Evolutionary conservation across 1,139 yeast species (phyloP).

Genomic region (Pichia sp.): DNA sequence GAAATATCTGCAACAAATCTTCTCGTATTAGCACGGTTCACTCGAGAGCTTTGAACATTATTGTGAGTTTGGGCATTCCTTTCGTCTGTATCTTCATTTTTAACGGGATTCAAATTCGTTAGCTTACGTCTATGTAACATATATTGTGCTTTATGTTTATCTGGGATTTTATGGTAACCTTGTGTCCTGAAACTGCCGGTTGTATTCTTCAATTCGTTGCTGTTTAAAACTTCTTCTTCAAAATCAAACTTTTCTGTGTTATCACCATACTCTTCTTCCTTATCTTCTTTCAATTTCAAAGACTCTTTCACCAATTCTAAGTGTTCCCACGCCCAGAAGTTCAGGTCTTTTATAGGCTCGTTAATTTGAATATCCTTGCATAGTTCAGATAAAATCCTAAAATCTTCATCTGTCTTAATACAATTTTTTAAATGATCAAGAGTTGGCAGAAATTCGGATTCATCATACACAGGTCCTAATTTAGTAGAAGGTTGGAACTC

Average conservation of each 20-base stretch:
- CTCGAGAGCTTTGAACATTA: slow-evolving; percentile 60
- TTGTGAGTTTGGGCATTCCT: slow-evolving; percentile 16
- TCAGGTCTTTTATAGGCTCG: slow-evolving; percentile 31
- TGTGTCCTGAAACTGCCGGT: slow-evolving; percentile 66
- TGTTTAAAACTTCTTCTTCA: slow-evolving; percentile 17
- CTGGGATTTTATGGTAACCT: slow-evolving; percentile 70
- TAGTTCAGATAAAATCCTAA: slow-evolving; percentile 40
- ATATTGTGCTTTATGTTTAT: slow-evolving; percentile 63
- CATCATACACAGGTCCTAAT: slow-evolving; percentile 48
- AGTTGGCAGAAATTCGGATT: slow-evolving; percentile 29
- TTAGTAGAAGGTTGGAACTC: slow-evolving; percentile 38
- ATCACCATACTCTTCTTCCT: slow-evolving; percentile 24
- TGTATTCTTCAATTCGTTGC: slow-evolving; percentile 24
- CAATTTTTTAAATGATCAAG: slow-evolving; percentile 44
- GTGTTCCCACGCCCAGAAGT: slow-evolving; percentile 66
- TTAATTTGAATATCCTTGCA: slow-evolving; percentile 26
- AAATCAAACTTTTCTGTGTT: slow-evolving; percentile 12
- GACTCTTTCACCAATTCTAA: slow-evolving; percentile 27
- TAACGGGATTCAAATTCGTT: slow-evolving; percentile 46
- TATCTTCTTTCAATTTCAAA: slow-evolving; percentile 20
- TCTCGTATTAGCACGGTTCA: slow-evolving; percentile 82
- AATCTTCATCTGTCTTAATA: slow-evolving; percentile 71
- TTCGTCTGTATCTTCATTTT: slow-evolving; percentile 48
- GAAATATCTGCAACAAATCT: slow-evolving; percentile 87
- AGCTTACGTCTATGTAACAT: slow-evolving; percentile 68